Evolutionary conservation across 495 filamentous ascomycete species (phyloP).

Genomic region (Tetracladium marchalianum): DNA sequence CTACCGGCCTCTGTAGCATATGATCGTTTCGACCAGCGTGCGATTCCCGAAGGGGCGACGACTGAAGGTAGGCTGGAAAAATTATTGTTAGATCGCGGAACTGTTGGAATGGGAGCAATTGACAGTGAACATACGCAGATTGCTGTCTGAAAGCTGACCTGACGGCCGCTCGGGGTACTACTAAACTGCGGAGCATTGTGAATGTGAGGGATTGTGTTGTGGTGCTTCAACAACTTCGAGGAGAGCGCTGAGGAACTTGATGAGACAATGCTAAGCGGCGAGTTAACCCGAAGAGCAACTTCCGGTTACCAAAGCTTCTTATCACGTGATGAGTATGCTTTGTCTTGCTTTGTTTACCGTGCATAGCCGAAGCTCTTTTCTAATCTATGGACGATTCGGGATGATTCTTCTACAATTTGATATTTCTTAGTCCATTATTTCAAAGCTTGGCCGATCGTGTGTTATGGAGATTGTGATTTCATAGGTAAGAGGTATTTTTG

Average conservation of each 20-base stretch:
- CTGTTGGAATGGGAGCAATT: constrained; percentile 16
- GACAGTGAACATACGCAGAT: constrained; percentile 33
- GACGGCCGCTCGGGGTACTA: constrained; percentile 56
- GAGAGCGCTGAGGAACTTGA: constrained; percentile 40
- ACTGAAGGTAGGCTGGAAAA: constrained; percentile 42
- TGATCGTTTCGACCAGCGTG: constrained; percentile 52
- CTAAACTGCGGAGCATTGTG: constrained; percentile 59
- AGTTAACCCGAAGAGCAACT: no score
- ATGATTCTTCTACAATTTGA: no score
- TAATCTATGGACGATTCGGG: no score
- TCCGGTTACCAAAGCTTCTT: no score
- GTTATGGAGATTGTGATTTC: no score
- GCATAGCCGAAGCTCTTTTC: no score
- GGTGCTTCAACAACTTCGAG: constrained; percentile 50
- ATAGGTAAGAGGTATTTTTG: no score
- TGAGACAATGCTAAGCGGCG: neutral
- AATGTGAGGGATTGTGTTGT: constrained; percentile 1
- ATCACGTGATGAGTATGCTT: no score
- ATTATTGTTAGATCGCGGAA: constrained; percentile 23
- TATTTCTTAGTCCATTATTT: no score
- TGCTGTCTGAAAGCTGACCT: constrained; percentile 51
- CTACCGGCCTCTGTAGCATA: constrained; percentile 78
- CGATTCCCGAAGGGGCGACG: constrained; percentile 41
- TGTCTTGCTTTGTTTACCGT: no score
- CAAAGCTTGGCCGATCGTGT: no score